Percentiles rank a stretch among this genome's conserved stretches.
Evolutionary conservation across 192 early-diverging fungal genomes (phyloP).

Genomic region (Umbelopsis sp.): DNA sequence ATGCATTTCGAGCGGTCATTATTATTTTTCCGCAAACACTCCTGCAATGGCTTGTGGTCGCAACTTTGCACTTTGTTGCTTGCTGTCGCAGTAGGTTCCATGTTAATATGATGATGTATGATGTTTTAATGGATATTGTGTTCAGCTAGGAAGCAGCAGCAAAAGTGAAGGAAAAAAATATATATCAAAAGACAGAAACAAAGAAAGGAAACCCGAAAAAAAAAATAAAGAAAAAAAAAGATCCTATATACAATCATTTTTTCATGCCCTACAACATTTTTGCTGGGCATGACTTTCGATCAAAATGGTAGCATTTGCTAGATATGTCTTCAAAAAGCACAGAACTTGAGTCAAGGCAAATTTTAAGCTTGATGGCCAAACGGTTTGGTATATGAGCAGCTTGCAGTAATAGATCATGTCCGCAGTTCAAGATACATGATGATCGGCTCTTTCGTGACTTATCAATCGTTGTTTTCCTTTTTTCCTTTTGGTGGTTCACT

Average conservation of each 20-base stretch:
- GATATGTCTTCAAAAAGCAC: not conserved
- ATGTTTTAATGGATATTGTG: not conserved
- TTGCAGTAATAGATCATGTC: too few relatives aligned
- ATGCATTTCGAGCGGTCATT: conserved; percentile 63
- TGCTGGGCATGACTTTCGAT: too few relatives aligned
- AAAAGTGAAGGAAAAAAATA: not conserved
- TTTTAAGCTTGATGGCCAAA: not conserved
- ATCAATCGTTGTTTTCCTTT: not conserved
- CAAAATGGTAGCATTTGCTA: not conserved
- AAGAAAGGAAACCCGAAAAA: not conserved
- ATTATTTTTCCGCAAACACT: conserved; percentile 56
- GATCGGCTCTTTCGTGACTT: not conserved
- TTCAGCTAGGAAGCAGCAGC: not conserved
- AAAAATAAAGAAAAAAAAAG: not conserved
- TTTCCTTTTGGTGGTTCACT: not conserved
- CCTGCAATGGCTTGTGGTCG: conserved; percentile 60
- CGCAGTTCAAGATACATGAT: not conserved
- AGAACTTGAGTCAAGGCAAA: too few relatives aligned
- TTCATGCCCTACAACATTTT: not conserved
- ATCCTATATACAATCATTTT: conserved; percentile 1
- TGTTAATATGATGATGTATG: not conserved
- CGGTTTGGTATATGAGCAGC: not conserved
- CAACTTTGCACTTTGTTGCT: conserved; percentile 38
- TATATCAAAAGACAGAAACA: not conserved
- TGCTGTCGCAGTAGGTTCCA: not conserved